Evolutionary conservation across 164 flowering plant genomes (phyloP).

Genomic region (Chimonanthus salicifolius): DNA sequence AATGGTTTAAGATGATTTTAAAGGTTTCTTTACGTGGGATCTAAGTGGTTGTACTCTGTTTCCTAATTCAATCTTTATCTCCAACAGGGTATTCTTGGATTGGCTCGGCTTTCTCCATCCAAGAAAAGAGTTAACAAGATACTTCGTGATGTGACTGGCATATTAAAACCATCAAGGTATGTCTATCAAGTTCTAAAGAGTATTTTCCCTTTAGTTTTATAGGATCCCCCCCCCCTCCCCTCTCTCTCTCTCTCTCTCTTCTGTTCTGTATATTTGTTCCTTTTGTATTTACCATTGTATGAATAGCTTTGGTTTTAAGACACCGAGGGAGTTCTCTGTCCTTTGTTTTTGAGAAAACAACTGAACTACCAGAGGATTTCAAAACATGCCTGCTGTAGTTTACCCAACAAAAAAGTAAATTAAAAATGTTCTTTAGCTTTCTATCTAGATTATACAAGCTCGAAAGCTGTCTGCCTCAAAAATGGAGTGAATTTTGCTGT

Average conservation of each 20-base stretch:
- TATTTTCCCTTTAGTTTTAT: not conserved
- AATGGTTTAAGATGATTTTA: not conserved
- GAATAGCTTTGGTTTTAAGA: not conserved
- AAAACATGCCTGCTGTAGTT: not conserved
- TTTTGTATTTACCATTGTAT: not conserved
- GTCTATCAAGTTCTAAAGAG: not conserved
- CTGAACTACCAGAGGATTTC: not conserved
- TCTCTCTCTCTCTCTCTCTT: no score
- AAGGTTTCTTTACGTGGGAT: not conserved
- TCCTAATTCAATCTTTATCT: not conserved
- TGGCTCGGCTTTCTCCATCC: constrained; percentile 33
- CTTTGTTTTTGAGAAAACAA: not conserved
- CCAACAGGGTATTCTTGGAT: constrained; percentile 27
- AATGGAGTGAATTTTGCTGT: not conserved
- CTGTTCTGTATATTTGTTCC: not conserved
- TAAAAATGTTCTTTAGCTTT: no score
- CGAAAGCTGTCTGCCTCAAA: not conserved
- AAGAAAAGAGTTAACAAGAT: constrained; percentile 48
- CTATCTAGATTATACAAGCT: not conserved
- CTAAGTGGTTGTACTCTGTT: not conserved
- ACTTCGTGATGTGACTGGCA: constrained; percentile 44
- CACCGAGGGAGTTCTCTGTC: not conserved
- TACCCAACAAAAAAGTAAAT: not conserved
- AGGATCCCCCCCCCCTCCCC: no score
- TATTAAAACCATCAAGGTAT: constrained; percentile 56